Evolutionary conservation across 2,329 filamentous ascomycete species (phyloP).

Genomic region (Claviceps digitariae): DNA sequence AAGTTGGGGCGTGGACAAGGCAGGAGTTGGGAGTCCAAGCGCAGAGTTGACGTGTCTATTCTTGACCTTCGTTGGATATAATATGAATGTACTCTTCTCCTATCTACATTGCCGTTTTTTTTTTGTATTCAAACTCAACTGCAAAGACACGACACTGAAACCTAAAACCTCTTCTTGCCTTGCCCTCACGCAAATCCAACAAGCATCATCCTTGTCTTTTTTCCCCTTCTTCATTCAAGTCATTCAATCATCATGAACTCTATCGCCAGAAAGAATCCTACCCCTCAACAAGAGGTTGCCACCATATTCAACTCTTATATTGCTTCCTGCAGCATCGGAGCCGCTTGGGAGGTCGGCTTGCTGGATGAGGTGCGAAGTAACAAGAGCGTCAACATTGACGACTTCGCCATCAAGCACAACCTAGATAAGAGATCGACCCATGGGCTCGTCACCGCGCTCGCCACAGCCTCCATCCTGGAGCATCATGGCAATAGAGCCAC

Average conservation of each 20-base stretch:
- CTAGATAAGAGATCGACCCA: not conserved
- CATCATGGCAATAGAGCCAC: not conserved
- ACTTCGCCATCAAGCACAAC: not conserved
- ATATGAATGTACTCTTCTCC: too few relatives aligned
- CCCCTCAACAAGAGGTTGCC: constrained; percentile 9
- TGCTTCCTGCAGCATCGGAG: constrained; percentile 3
- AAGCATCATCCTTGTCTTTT: too few relatives aligned
- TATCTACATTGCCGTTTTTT: too few relatives aligned
- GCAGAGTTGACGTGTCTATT: too few relatives aligned
- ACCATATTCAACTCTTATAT: constrained; percentile 9
- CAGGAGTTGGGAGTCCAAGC: too few relatives aligned
- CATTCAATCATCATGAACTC: not conserved
- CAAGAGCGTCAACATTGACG: not conserved
- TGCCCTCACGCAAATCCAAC: too few relatives aligned
- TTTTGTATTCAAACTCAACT: too few relatives aligned
- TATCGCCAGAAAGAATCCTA: not conserved
- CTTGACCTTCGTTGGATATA: too few relatives aligned
- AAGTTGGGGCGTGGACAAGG: too few relatives aligned
- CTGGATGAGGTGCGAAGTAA: constrained; percentile 2
- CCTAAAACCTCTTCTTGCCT: too few relatives aligned
- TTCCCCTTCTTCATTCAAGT: too few relatives aligned
- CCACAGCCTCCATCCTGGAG: not conserved
- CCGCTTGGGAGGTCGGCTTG: constrained; percentile 7
- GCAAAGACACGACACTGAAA: too few relatives aligned
- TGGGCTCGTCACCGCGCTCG: not conserved